phyloP scores from a whole-genome alignment of 768 basidiomycete genomes.

The Boletus patriciae region DNA sequence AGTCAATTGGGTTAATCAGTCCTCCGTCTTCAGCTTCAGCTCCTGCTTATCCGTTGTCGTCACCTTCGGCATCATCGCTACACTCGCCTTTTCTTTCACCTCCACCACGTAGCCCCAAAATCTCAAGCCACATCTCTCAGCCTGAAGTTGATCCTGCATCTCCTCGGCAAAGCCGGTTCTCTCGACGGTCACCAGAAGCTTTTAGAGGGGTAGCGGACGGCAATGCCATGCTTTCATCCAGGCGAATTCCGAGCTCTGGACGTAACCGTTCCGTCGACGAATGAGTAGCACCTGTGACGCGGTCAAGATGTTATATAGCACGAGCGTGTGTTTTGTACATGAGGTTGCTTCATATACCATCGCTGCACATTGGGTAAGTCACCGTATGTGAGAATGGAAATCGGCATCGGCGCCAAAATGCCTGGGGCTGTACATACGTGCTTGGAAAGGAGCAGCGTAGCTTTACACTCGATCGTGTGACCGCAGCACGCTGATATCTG shows the following conservation, averaged over 20 bases:
- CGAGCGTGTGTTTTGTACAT: conserved; percentile 3
- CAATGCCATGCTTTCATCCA: conserved; percentile 23
- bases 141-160: conserved; percentile 33
- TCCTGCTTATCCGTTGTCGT: conserved; percentile 23
- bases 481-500: not conserved
- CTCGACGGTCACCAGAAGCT: conserved; percentile 33
- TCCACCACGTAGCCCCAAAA: conserved; percentile 28
- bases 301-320: not conserved
- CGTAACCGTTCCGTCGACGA: conserved; percentile 11
- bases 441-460: not conserved
- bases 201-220: conserved; percentile 12
- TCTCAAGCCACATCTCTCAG: conserved; percentile 25
- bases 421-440: not conserved
- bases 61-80: conserved; percentile 28
- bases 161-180: conserved; percentile 40
- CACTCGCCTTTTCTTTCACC: conserved; percentile 26
- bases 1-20: conserved; percentile 70
- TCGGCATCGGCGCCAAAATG: not conserved
- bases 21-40: conserved; percentile 43
- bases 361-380: not conserved
- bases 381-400: not conserved
- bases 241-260: conserved; percentile 15
- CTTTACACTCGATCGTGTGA: not conserved
- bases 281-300: conserved; percentile 1
- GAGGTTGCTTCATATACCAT: not conserved